Percentiles rank a stretch among this genome's conserved stretches.
Conservation (phyloP, 306 rosid genomes). For the Casuarina cunninghamiana region DNA sequence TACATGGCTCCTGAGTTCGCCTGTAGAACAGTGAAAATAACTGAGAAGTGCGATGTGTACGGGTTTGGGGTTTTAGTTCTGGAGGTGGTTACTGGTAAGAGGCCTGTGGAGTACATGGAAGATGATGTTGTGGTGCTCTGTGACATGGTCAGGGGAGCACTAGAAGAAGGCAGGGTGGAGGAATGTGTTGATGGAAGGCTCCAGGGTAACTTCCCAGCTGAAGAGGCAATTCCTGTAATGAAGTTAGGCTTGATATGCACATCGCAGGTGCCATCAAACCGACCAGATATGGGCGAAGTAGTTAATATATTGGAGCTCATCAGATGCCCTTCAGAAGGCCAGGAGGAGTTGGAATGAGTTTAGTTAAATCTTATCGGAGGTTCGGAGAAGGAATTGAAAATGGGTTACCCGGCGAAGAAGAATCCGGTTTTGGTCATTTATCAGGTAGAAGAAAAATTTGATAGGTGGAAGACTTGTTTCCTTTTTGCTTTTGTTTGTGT, state of each 20-base stretch:
- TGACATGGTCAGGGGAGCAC: constrained; percentile 92
- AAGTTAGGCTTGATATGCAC: constrained; percentile 94
- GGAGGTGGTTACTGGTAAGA: constrained; percentile 90
- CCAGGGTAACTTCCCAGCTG: constrained; percentile 81
- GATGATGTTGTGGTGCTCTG: constrained; percentile 98
- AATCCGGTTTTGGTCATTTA: constrained; percentile 72
- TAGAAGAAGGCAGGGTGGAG: constrained; percentile 94
- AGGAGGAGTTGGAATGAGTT: constrained; percentile 68
- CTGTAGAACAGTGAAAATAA: constrained; percentile 91
- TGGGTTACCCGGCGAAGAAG: constrained; percentile 81
- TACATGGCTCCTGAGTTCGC: constrained; percentile 99
- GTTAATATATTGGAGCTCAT: constrained; percentile 94
- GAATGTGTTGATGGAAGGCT: constrained; percentile 85
- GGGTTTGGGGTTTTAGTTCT: constrained; percentile 87
- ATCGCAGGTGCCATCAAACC: constrained; percentile 94
- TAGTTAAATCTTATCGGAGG: constrained; percentile 32
- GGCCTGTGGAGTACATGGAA: constrained; percentile 98
- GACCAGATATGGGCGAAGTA: constrained; percentile 98
- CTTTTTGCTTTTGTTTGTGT: constrained; percentile 24
- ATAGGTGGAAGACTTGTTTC: constrained; percentile 18
- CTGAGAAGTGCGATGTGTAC: constrained; percentile 91
- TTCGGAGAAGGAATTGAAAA: constrained; percentile 41
- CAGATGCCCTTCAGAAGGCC: constrained; percentile 95
- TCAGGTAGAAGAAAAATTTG: constrained; percentile 21
- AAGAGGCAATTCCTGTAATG: constrained; percentile 91